Conservation (phyloP, 345 rosid genomes). For the Cardamine occulta region DNA sequence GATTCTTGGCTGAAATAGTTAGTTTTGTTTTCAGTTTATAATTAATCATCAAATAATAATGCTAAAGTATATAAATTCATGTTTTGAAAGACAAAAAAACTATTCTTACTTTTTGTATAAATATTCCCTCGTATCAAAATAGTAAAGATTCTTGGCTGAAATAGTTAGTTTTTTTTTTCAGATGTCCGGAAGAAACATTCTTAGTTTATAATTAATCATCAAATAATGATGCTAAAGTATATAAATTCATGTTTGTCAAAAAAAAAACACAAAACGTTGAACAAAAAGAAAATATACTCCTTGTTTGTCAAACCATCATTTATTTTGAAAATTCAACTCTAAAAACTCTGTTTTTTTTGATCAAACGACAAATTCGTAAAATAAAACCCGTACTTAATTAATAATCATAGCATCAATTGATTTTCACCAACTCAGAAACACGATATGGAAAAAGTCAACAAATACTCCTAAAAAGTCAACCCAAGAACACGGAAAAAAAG, state of each 20-base stretch:
- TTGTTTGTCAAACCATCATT: background rate
- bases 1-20: background rate
- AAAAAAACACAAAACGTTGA: background rate
- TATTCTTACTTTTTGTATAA: background rate
- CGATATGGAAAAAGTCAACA: constrained; percentile 2
- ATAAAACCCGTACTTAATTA: background rate
- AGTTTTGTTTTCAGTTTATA: no score
- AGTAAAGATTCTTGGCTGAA: background rate
- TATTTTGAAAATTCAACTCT: background rate
- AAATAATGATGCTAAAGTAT: constrained; percentile 2
- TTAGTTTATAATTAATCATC: background rate
- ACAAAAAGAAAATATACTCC: background rate
- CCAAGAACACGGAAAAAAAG: background rate
- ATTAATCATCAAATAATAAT: constrained; percentile 3
- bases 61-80: background rate
- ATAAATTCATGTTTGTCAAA: background rate
- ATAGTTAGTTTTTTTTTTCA: no score
- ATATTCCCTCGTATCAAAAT: background rate
- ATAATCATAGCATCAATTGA: background rate
- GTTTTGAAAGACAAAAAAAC: background rate
- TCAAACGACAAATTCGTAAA: background rate
- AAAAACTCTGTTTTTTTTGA: background rate
- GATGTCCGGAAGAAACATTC: background rate
- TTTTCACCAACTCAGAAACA: constrained; percentile 27
- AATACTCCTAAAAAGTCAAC: constrained; percentile 31